Evolutionary conservation across 345 rosid genomes (phyloP).

Genomic region (Populus euphratica): DNA sequence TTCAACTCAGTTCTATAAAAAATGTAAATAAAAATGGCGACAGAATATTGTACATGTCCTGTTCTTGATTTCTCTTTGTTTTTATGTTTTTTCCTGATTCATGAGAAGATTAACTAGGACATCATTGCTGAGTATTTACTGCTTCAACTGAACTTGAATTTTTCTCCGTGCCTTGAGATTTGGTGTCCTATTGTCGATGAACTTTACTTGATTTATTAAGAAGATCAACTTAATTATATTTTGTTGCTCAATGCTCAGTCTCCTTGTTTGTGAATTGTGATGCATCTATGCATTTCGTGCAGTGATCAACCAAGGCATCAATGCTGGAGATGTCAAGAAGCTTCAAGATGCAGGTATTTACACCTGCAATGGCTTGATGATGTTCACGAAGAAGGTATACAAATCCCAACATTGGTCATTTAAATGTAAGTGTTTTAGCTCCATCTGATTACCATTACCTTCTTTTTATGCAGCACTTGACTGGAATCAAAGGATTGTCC

Average conservation of each 20-base stretch:
- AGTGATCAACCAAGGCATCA: slow-evolving; percentile 83
- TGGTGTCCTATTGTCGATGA: neutral
- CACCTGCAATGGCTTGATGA: slow-evolving; percentile 96
- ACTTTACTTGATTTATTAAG: neutral
- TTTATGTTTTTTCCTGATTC: too few relatives aligned
- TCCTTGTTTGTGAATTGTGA: neutral
- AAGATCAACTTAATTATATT: neutral
- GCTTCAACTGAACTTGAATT: too few relatives aligned
- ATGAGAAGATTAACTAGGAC: too few relatives aligned
- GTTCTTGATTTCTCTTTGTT: neutral
- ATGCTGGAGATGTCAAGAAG: slow-evolving; percentile 87
- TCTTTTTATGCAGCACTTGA: slow-evolving; percentile 48
- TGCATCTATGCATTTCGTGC: slow-evolving; percentile 1
- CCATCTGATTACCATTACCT: neutral
- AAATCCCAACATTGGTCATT: neutral
- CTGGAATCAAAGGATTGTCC: slow-evolving; percentile 91
- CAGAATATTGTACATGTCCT: too few relatives aligned
- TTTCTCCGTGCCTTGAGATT: neutral
- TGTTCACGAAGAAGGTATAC: slow-evolving; percentile 87
- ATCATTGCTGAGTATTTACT: too few relatives aligned
- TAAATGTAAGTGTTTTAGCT: neutral
- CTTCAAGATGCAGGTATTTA: slow-evolving; percentile 94
- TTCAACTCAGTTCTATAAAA: too few relatives aligned
- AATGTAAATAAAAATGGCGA: too few relatives aligned
- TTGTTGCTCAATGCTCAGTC: neutral